Percentiles rank a stretch among this genome's conserved stretches.
Evolutionary conservation across 805 yeast species (phyloP).

Genomic region (Myxozyma vanderwaltii): DNA sequence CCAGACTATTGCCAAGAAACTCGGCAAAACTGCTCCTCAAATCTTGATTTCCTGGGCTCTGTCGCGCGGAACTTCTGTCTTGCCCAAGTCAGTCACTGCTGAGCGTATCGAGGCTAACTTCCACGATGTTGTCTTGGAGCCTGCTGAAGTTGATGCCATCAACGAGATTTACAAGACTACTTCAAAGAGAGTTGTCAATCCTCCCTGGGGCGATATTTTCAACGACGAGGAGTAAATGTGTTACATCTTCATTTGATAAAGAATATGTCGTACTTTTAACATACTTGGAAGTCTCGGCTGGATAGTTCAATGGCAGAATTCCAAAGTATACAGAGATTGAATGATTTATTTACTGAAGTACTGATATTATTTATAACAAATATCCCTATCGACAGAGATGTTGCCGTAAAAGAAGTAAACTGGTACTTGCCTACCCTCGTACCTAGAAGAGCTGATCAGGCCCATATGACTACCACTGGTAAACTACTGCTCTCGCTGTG

Average conservation of each 20-base stretch:
- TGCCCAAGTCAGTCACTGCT: conserved; percentile 74
- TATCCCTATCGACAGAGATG: too few species aligned
- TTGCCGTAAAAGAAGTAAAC: too few species aligned
- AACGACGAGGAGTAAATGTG: conserved; percentile 27
- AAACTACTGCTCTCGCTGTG: too few species aligned
- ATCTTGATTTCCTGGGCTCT: conserved; percentile 61
- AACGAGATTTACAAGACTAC: conserved; percentile 30
- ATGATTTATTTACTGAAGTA: too few species aligned
- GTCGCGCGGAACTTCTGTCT: conserved; percentile 58
- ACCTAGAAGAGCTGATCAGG: too few species aligned
- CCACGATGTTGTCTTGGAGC: conserved; percentile 46
- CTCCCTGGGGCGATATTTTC: conserved; percentile 34
- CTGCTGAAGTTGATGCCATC: conserved; percentile 49
- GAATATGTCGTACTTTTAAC: neutral
- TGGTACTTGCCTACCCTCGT: too few species aligned
- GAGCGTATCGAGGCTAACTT: conserved; percentile 55
- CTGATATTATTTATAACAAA: too few species aligned
- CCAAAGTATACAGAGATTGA: too few species aligned
- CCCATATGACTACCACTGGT: too few species aligned
- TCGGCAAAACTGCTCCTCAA: conserved; percentile 53
- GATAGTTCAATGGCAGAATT: too few species aligned
- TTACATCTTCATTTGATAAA: neutral
- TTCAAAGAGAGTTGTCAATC: conserved; percentile 26
- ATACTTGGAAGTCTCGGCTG: too few species aligned
- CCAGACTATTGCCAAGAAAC: conserved; percentile 57